Evolutionary conservation across 805 yeast species (phyloP), one percentile per base, ranked within the genome.

Genomic region (Tetrapisispora nanseiensis): DNA sequence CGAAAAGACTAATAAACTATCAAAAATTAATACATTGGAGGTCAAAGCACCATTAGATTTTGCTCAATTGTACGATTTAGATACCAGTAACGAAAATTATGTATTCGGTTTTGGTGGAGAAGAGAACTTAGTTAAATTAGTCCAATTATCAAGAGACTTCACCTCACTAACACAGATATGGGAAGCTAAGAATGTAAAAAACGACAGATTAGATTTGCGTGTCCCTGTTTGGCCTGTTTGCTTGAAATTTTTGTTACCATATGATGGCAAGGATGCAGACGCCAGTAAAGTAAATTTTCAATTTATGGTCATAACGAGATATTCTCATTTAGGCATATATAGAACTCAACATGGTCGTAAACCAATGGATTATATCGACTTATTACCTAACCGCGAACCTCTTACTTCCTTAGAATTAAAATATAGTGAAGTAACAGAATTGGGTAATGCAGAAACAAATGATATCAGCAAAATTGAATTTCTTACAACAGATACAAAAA

Each of bases 81-180:
- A 78, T 3, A 53, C 59, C 13, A 69, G 67, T 18, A 57, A 59
- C 7, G 74, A 75, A 3, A 40, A 19, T 7, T 35, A 43, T 19
- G 59, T 78, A 2, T 76, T 83, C 61, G 95, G 92, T 1, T 75
- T 68, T 53, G 97, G 97, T 28, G 98, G 97, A 23, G 76, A 85
- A 55, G 94, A 87, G 51, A 78, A 78, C 45, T 41, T 59, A n/a
- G 59, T 61, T 16, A 61, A 61, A 40, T 55, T 57, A 26, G 51
- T 54, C 6, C 52, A 55, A 32, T 31, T 54, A 12, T 46, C 51
- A 3, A 52, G 59, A 6, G 50, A 48, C 33, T 54, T 46, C 18
- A 50, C 19, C 42, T 55, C 36, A 51, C 62, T 46, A 55, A 61
- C 51, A 53, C 50, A 54, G 54, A 46, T 82, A 4, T 89, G 82